phyloP scores from a whole-genome alignment of 2,329 filamentous ascomycete species.

The Cladophialophora exuberans region DNA sequence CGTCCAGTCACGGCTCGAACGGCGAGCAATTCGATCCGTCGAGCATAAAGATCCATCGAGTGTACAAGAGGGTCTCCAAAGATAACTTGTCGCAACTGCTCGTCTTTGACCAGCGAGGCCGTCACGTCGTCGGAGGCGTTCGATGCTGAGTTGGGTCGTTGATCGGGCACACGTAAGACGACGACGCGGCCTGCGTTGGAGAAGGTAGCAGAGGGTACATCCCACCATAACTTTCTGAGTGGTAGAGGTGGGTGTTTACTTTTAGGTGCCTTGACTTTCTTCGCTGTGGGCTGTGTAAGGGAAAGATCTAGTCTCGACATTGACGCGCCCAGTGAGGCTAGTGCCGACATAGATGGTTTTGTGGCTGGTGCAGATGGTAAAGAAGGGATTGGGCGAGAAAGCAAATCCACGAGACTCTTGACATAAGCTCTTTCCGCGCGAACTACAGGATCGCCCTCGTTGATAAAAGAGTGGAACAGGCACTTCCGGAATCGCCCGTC shows the following conservation, averaged over 20 bases:
- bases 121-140: conserved; percentile 62
- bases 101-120: conserved; percentile 69
- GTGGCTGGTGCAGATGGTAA: conserved; percentile 5
- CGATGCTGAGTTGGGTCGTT: conserved; percentile 17
- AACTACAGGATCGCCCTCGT: conserved; percentile 82
- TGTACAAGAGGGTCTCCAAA: conserved; percentile 84
- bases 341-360: conserved; percentile 9
- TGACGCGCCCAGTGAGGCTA: conserved; percentile 21
- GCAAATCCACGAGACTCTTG: conserved; percentile 70
- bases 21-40: conserved; percentile 71
- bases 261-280: conserved; percentile 25
- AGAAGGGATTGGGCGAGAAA: conserved; percentile 63
- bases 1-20: conserved; percentile 65
- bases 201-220: conserved; percentile 66
- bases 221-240: conserved; percentile 55
- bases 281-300: conserved; percentile 14
- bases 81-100: conserved; percentile 68
- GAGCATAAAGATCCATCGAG: conserved; percentile 76
- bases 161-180: conserved; percentile 56
- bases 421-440: conserved; percentile 78
- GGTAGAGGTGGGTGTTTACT: conserved; percentile 35
- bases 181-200: conserved; percentile 72
- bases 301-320: conserved; percentile 30
- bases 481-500: conserved; percentile 61
- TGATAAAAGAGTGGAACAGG: conserved; percentile 78